Base-by-base conservation (phyloP, 257 asterid species). In the Coffea canephora region DNA sequence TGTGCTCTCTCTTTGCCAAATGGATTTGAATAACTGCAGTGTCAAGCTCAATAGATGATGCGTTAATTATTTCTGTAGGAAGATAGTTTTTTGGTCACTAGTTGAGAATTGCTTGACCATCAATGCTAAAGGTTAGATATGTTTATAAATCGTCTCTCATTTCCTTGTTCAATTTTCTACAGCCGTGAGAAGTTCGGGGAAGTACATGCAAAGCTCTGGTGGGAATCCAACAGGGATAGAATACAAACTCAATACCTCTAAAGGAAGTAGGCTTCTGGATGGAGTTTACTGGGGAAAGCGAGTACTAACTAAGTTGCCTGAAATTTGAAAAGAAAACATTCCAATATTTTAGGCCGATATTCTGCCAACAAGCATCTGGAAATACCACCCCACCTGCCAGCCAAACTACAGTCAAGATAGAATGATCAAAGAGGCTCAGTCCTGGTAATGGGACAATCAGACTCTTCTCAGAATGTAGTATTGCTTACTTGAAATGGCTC, bases 191-290 rank as follows among this genome's bases (percentile, higher is more conserved):
- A 79, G 79, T 95, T 92, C 16, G 99, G 98, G 5, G 99, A 95
- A 84, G 93, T 87, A 78, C 90, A 89, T 0, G 99, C 99, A 1
- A 95, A 93, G 89, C 87, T 75, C 46, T 95, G 99, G 99, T 95
- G 98, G 99, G 99, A 95, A 81, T 83, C 91, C 76, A 93, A 95
- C 95, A 86, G 97, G 85, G 97, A 93, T 81, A 90, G 99, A 80
- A 93, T 95, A 90, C 99, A 92, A 84, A 76, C 92, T 80, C 97
- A 89, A 79, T 93, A 95, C 85, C 98, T 92, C 80, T 89, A 83
- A 81, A 46, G 50, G 77, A 79, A 45, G 6, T 11, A 65, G 31
- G 49, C 18, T 74, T 41, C 65, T 15, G 50, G 70, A 62, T 61
- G 57, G 36, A 55, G 70, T 46, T 71, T 57, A 54, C 48, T 25